Evolutionary conservation across 2,329 filamentous ascomycete species (phyloP).

Genomic region (Stagonosporopsis chrysanthemi): DNA sequence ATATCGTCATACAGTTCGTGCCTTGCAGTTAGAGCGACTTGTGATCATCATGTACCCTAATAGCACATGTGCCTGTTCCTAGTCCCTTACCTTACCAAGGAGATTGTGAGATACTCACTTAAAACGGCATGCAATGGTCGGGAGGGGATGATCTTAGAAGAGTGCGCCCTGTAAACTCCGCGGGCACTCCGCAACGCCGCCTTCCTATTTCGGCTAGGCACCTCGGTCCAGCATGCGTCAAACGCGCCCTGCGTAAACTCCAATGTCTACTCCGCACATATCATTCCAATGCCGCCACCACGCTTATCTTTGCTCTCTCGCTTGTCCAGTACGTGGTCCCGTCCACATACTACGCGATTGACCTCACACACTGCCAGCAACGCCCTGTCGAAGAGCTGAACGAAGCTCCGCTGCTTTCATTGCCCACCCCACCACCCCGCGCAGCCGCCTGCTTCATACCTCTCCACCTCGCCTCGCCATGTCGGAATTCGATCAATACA

Average conservation of each 20-base stretch:
- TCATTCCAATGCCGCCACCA: constrained; percentile 35
- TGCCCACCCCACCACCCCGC: constrained; percentile 19
- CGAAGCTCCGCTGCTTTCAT: constrained; percentile 7
- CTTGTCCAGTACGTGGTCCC: constrained; percentile 42
- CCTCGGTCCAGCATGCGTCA: constrained; percentile 3
- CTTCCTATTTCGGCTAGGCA: constrained; percentile 6
- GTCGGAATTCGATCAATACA: constrained; percentile 43
- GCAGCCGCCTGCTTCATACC: constrained; percentile 24
- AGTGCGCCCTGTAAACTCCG: not conserved
- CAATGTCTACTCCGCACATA: not conserved
- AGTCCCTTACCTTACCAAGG: no score
- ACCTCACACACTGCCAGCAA: constrained; percentile 39
- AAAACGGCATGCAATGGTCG: no score
- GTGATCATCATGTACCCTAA: no score
- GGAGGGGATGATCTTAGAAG: no score
- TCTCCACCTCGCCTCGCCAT: constrained; percentile 32
- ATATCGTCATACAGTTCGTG: no score
- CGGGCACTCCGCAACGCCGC: constrained; percentile 1
- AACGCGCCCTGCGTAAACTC: constrained; percentile 7
- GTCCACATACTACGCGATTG: constrained; percentile 34
- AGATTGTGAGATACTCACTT: no score
- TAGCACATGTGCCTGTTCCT: no score
- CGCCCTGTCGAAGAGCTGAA: constrained; percentile 12
- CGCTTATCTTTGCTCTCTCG: constrained; percentile 27
- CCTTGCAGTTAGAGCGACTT: no score